Conservation (phyloP, 2,329 filamentous ascomycete genomes). For the Sporothrix euskadiensis region DNA sequence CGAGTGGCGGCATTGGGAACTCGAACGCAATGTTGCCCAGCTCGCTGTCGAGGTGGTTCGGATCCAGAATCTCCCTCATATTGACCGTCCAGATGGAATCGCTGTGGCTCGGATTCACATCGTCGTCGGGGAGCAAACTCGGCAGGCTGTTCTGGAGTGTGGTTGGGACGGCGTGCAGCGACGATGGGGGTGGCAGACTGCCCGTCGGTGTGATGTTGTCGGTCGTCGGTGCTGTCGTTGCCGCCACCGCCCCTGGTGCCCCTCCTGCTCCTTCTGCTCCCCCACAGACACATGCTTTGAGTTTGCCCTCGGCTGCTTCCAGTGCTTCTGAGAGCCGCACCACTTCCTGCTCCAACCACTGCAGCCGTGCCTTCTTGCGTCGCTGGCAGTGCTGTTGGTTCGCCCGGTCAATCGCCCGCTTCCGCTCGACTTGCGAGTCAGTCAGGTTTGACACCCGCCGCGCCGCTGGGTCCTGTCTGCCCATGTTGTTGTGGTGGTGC, state of each 20-base stretch:
- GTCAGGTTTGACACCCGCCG: conserved; percentile 34
- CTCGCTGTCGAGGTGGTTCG: conserved; percentile 28
- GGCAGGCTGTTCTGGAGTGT: neutral
- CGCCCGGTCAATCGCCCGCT: conserved; percentile 36
- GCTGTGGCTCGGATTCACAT: neutral
- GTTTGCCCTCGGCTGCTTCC: conserved; percentile 20
- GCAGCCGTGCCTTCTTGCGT: conserved; percentile 34
- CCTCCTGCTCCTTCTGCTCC: neutral
- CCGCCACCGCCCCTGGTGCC: neutral
- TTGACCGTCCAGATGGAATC: conserved; percentile 21
- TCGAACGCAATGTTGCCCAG: conserved; percentile 18
- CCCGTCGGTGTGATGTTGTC: neutral
- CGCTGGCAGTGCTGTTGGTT: conserved; percentile 36
- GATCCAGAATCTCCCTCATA: conserved; percentile 21
- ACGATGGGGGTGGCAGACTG: neutral
- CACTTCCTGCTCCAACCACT: conserved; percentile 33
- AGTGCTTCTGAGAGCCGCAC: conserved; percentile 25
- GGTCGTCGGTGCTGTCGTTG: neutral
- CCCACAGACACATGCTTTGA: conserved; percentile 1
- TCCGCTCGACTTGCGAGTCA: conserved; percentile 34
- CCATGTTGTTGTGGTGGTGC: conserved; percentile 3
- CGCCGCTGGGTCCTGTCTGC: conserved; percentile 25
- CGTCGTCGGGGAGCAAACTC: neutral
- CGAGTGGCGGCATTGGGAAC: conserved; percentile 10
- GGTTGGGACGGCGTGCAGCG: neutral